Conservation (phyloP, 257 asterid species). For the Paraleonurus japonicus region DNA sequence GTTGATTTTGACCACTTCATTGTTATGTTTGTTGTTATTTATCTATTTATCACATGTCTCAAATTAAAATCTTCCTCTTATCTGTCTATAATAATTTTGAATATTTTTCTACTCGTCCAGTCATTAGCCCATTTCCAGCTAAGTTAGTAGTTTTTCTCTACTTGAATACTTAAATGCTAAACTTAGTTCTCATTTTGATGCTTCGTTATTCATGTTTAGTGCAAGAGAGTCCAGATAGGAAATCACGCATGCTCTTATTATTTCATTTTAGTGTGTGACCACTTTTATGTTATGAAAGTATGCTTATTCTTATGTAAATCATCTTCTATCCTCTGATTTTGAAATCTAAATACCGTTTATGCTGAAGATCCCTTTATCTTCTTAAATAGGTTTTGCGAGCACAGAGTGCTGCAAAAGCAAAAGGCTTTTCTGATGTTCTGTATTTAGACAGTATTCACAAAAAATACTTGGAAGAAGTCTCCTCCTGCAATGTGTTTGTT, state of each 20-base stretch:
- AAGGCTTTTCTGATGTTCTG: slow-evolving; percentile 88
- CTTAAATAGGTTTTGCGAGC: slow-evolving; percentile 74
- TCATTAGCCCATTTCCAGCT: neutral
- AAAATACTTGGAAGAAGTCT: slow-evolving; percentile 88
- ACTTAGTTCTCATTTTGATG: neutral
- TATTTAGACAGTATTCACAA: slow-evolving; percentile 81
- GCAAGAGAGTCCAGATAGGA: slow-evolving; percentile 1
- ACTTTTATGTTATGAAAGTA: neutral
- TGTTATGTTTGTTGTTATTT: neutral
- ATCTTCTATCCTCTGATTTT: neutral
- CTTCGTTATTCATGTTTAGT: slow-evolving; percentile 15
- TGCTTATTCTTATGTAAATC: neutral
- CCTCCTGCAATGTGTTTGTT: slow-evolving; percentile 89
- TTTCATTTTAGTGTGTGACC: neutral
- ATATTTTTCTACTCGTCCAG: neutral
- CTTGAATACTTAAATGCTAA: neutral
- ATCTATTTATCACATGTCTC: neutral
- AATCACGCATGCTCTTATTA: neutral
- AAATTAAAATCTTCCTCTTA: neutral
- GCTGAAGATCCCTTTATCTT: slow-evolving; percentile 1
- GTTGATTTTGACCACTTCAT: neutral
- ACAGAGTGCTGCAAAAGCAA: slow-evolving; percentile 91
- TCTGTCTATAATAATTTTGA: neutral
- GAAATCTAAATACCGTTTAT: neutral
- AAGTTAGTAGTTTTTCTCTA: neutral